Base-by-base conservation (phyloP, 495 filamentous ascomycete species). In the Neurospora sp. region DNA sequence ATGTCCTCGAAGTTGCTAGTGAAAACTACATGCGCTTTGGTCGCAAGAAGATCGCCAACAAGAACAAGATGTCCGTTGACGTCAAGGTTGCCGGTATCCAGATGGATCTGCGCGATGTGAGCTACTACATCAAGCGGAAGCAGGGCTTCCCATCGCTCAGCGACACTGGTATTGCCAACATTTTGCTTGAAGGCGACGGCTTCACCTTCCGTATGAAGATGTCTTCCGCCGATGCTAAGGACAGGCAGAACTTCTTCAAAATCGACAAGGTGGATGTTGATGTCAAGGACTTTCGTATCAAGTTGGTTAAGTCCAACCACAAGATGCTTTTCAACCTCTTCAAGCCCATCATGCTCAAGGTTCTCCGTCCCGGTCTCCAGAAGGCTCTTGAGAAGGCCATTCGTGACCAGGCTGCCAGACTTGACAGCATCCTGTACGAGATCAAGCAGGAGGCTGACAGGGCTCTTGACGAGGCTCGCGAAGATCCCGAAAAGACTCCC, bases 1-100 rank as follows among this genome's bases (percentile, higher is more conserved):
- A 99, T 81, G 90, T 97, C 3, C 83, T 98, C 36, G 96, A 99
- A 78, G 89, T 98, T 77, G 89, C 90, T 69, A 92, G 89, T 79
- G 95, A 99, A 83, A 97, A 98, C 84, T 97, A 97, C 85, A 94
- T 94, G 88, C 90, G 93, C 74, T 98, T 92, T 88, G 96, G 96
- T 31, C 93, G 96, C 77, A 97, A 96, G 90, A 87, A 88, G 80
- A 70, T 82, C 31, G 76, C 81, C 24, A 97, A 87, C 88, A 93
- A 89, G 84, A 90, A 88, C 76, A 90, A 91, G 81, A 93, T 97
- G 82, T 91, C 92, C 77, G 84, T 93, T 48, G 90, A 94, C 86
- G 85, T 98, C 62, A 91, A 92, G 43, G 92, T 92, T 6, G 96
- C 93, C 70, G 94, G 94, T 24, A 88, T 98, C 70, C 96, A 99